A percentile compares a stretch with the other conserved stretches of the same genome.
Conservation (phyloP, 345 rosid species). For the Eucalyptus tenuipes region DNA sequence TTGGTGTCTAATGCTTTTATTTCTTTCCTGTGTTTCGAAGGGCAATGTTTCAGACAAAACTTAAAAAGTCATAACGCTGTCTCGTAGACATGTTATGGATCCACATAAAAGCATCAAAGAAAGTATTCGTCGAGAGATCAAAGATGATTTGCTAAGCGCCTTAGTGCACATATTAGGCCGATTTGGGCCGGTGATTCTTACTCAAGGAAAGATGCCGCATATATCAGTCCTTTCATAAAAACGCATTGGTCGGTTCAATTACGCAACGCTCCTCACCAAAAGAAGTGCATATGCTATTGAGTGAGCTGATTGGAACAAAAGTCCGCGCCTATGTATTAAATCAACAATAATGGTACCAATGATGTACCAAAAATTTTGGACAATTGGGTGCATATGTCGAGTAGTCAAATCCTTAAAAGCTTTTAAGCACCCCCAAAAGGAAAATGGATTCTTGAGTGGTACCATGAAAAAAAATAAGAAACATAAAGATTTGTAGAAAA, state of each 20-base stretch:
- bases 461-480: neutral
- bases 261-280: neutral
- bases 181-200: neutral
- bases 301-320: neutral
- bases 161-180: neutral
- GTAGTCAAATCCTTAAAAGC: neutral
- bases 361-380: accelerated
- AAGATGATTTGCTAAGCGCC: neutral
- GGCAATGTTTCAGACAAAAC: neutral
- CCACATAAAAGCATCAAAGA: neutral
- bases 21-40: neutral
- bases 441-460: neutral
- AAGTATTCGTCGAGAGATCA: neutral
- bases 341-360: neutral
- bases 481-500: neutral
- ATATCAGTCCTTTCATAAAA: neutral
- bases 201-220: neutral
- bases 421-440: accelerated
- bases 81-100: neutral
- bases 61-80: accelerated
- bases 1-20: no score
- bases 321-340: neutral
- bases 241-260: neutral
- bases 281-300: neutral
- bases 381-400: neutral